Evolutionary conservation across 225 moss, liverwort and hornwort species (phyloP).

Genomic region (Polytrichum commune): DNA sequence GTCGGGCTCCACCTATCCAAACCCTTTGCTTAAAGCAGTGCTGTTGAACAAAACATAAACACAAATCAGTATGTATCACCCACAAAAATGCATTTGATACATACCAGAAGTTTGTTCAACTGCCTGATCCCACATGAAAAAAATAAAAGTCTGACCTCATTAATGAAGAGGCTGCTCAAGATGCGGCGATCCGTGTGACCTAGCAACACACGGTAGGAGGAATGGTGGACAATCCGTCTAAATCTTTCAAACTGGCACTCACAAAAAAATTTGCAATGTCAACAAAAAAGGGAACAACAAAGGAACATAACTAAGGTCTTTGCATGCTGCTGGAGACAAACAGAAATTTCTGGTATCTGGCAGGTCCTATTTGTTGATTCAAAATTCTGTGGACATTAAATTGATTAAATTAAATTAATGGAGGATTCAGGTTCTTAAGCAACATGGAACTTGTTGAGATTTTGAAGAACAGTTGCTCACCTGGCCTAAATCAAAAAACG

Average conservation of each 20-base stretch:
- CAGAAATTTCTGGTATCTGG: too few relatives aligned
- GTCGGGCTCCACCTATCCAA: slow-evolving; percentile 79
- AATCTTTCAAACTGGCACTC: slow-evolving; percentile 85
- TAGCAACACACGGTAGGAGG: slow-evolving; percentile 85
- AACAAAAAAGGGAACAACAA: too few relatives aligned
- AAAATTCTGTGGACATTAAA: too few relatives aligned
- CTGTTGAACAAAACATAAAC: slow-evolving; percentile 22
- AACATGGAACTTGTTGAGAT: too few relatives aligned
- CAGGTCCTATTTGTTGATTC: too few relatives aligned
- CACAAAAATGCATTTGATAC: too few relatives aligned
- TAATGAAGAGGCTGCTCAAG: slow-evolving; percentile 83
- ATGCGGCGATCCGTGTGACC: slow-evolving; percentile 74
- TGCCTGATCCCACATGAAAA: not conserved
- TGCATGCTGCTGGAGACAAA: too few relatives aligned
- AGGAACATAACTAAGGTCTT: too few relatives aligned
- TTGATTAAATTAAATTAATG: too few relatives aligned
- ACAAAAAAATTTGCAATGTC: not conserved
- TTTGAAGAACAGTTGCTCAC: slow-evolving; percentile 23
- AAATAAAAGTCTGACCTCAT: slow-evolving; percentile 53
- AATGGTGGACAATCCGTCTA: slow-evolving; percentile 96
- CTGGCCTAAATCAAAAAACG: slow-evolving; percentile 96
- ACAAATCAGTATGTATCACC: too few relatives aligned
- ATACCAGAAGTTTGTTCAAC: too few relatives aligned
- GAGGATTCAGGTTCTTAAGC: too few relatives aligned
- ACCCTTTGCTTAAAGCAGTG: slow-evolving; percentile 97